Conservation (phyloP, 805 yeast species). For the Metschnikowia koreensis region DNA sequence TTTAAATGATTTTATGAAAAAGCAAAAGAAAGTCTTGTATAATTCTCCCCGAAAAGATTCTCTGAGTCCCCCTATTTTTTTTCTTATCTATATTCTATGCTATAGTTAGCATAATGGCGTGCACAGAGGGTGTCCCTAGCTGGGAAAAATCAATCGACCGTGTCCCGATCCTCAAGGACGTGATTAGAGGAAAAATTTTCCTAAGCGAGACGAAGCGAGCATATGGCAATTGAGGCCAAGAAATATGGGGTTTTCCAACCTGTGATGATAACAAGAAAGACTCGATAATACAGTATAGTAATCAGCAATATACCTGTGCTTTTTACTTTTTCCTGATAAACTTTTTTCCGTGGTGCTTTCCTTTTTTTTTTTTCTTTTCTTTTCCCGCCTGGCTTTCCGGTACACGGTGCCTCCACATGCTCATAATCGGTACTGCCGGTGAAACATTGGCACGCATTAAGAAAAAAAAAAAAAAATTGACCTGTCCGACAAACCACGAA, state of each 20-base stretch:
- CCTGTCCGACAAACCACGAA: neutral
- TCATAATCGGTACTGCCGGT: neutral
- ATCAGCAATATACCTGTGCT: no score
- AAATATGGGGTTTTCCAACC: no score
- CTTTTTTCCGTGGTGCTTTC: neutral
- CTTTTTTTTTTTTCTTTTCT: no score
- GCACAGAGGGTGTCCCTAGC: neutral
- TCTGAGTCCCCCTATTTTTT: neutral
- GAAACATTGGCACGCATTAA: neutral
- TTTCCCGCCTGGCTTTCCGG: neutral
- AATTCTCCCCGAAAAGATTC: neutral
- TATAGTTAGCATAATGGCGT: neutral
- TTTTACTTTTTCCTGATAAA: no score
- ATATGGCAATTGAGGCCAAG: neutral
- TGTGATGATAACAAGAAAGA: no score
- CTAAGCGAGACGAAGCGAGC: neutral
- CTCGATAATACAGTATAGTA: no score
- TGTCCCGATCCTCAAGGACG: neutral
- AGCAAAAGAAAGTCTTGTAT: no score
- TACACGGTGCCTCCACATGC: neutral
- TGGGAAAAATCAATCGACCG: neutral
- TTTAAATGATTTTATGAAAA: neutral
- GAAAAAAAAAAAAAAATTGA: neutral
- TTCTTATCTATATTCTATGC: neutral
- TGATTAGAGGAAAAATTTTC: neutral